Evolutionary conservation across 345 rosid genomes (phyloP).

Genomic region (Rhizophora mangle): DNA sequence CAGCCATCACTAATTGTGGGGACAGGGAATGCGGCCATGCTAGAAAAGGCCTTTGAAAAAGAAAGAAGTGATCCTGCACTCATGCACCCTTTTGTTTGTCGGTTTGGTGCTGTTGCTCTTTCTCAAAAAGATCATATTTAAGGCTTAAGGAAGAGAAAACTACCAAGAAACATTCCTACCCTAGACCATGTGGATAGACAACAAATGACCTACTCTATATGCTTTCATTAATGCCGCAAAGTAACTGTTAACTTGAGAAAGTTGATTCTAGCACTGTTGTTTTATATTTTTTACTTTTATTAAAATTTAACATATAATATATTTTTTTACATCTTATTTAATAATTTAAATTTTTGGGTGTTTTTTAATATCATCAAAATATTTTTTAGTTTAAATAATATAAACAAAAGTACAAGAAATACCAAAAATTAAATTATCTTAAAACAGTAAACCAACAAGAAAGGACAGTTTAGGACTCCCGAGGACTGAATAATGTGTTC

Average conservation of each 20-base stretch:
- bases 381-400: too few species aligned
- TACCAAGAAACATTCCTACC: background rate
- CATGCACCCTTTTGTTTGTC: slow-evolving; percentile 32
- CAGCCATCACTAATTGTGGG: slow-evolving; percentile 20
- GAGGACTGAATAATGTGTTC: too few species aligned
- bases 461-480: background rate
- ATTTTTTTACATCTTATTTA: too few species aligned
- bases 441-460: too few species aligned
- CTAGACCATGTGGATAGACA: slow-evolving; percentile 30
- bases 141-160: background rate
- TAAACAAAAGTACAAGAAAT: background rate
- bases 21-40: slow-evolving; percentile 16
- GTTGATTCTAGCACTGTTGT: background rate
- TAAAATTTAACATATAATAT: too few species aligned
- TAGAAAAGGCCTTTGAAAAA: slow-evolving; percentile 17
- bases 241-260: slow-evolving; percentile 11
- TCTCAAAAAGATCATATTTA: background rate
- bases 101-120: slow-evolving; percentile 28
- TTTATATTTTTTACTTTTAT: too few species aligned
- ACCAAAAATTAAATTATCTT: slow-evolving; percentile 3
- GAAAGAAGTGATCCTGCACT: slow-evolving; percentile 50
- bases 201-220: slow-evolving; percentile 27
- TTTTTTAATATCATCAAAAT: too few species aligned
- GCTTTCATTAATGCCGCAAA: slow-evolving; percentile 17
- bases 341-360: too few species aligned